Evolutionary conservation across 495 filamentous ascomycete species (phyloP).

Genomic region (Massariosphaeria phaeospora): DNA sequence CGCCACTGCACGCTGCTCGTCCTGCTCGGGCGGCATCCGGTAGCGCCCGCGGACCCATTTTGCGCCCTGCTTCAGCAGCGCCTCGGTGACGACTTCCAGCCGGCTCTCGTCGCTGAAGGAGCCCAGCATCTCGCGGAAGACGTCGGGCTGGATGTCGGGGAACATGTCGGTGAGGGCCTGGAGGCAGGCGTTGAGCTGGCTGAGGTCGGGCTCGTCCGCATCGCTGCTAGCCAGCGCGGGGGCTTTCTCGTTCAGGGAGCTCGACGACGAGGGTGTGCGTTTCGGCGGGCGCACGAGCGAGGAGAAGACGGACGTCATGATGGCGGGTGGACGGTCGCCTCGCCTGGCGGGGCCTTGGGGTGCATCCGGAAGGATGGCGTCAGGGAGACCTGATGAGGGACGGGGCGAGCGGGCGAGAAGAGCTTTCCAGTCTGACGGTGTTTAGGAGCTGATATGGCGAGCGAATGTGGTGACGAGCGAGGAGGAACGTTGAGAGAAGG

Average conservation of each 20-base stretch:
- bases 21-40: conserved; percentile 27
- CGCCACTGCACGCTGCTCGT: conserved; percentile 6
- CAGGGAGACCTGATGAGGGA: too few relatives aligned
- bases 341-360: not conserved
- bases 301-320: conserved; percentile 29
- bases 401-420: not conserved
- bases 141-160: conserved; percentile 79
- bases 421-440: not conserved
- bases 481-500: too few relatives aligned
- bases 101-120: conserved; percentile 78
- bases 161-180: conserved; percentile 70
- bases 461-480: too few relatives aligned
- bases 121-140: conserved; percentile 84
- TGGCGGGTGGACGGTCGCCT: not conserved
- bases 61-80: conserved; percentile 70
- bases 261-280: not conserved
- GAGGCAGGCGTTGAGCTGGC: conserved; percentile 70
- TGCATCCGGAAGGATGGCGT: too few relatives aligned
- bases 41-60: conserved; percentile 69
- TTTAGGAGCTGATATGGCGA: too few relatives aligned
- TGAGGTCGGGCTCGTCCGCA: conserved; percentile 53
- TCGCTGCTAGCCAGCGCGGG: not conserved
- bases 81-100: conserved; percentile 78
- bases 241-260: not conserved
- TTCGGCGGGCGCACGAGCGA: conserved; percentile 23